Evolutionary conservation across 345 rosid genomes (phyloP).

Genomic region (rapeseed (Brassica napus)): Da-Ae NC_063434.1:22184501-22185000

Average conservation of each 20-base stretch:
- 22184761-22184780: neutral
- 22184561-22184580: too few relatives aligned
- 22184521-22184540: neutral
- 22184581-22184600: neutral
- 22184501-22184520: neutral
- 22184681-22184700: neutral
- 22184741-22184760: neutral
- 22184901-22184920: neutral
- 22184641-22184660: neutral
- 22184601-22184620: neutral
- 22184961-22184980: neutral
- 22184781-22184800: neutral
- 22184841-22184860: neutral
- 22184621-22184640: neutral
- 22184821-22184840: neutral
- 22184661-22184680: neutral
- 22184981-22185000: neutral
- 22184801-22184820: neutral
- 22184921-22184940: neutral
- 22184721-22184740: conserved; percentile 10
- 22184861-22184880: neutral
- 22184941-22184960: neutral
- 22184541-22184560: neutral
- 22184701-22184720: neutral
- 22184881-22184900: neutral